Percentiles rank a stretch among this genome's conserved stretches.
phyloP scores from a whole-genome alignment of 2,329 filamentous ascomycete genomes.

The Aspergillus brasiliensis region DNA sequence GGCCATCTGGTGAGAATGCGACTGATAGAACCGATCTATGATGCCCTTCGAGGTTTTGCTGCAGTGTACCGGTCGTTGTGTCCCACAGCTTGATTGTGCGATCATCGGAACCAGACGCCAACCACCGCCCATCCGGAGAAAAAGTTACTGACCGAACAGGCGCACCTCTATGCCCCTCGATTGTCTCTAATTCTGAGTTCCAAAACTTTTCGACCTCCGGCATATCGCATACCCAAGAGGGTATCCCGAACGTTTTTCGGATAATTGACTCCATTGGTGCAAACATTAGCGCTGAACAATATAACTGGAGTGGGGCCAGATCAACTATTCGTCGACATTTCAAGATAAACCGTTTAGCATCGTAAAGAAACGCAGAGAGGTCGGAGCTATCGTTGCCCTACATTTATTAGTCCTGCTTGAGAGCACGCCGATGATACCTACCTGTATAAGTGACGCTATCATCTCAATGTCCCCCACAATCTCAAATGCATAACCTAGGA shows the following conservation, averaged over 20 bases:
- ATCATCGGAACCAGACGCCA: not conserved
- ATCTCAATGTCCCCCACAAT: not conserved
- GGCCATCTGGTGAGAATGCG: not conserved
- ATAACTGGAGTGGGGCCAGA: not conserved
- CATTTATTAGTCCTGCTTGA: not conserved
- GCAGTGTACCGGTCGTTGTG: not conserved
- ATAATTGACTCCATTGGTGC: not conserved
- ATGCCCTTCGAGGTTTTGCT: not conserved
- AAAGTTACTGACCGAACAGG: not conserved
- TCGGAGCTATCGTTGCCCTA: not conserved
- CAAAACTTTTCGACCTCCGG: not conserved
- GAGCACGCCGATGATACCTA: not conserved
- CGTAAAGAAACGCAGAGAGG: not conserved
- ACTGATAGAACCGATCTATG: not conserved
- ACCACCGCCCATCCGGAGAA: not conserved
- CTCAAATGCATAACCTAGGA: not conserved
- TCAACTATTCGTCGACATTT: not conserved
- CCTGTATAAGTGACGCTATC: not conserved
- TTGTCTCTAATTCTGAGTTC: not conserved
- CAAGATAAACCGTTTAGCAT: not conserved
- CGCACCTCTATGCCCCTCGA: not conserved
- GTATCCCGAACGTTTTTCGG: not conserved
- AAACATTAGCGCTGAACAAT: not conserved
- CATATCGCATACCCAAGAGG: not conserved
- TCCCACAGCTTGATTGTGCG: not conserved